Evolutionary conservation across 2,329 filamentous ascomycete species (phyloP), one percentile per base, ranked within the genome.

Genomic region (Neurospora crassa): DNA sequence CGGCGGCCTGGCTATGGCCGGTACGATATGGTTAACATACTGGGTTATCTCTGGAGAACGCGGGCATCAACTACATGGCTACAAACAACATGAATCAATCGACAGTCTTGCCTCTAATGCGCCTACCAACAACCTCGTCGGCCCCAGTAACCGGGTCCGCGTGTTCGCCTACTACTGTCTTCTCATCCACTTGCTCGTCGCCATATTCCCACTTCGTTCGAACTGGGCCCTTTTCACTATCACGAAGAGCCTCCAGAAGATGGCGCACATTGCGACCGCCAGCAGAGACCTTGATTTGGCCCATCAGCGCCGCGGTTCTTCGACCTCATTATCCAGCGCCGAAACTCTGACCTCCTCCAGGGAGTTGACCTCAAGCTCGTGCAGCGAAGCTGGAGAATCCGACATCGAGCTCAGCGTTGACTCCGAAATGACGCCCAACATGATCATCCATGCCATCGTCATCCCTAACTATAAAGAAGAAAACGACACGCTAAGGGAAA

Each of bases 391-490:
- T 40, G 85, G 84, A 70, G 85, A 89, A 70, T 76, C 83, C 8
- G 85, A 88, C 63, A 74, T 80, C 40, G 84, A 86, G 45, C 78
- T 82, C 70, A 83, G 82, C 74, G 79, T 81, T 67, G 86, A 88
- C 68, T 79, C 75, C 67, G 83, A 84, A 20, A 78, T 80, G 11
- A 79, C 81, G 0, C 77, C 80, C n/a, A 81, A 84, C 53, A 81
- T 81, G 34, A 80, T 91, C 70, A 81, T 91, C 40, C 89, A 92
- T 77, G 89, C 87, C 16, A 91, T 93, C 73, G 83, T 92, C 74
- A 84, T 93, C 63, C 91, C 91, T 20, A 92, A 92, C 77, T 93
- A 92, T 81, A 91, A 91, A 79, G 91, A 93, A 78, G 90, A 92
- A 71, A 81, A 89, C 71, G 88, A 91, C 71, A 91, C 88, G 0